Evolutionary conservation across 371 early-diverging fungal genomes (phyloP), one percentile per base, ranked within the genome.

Genomic region (Pancytospora philotis): DNA sequence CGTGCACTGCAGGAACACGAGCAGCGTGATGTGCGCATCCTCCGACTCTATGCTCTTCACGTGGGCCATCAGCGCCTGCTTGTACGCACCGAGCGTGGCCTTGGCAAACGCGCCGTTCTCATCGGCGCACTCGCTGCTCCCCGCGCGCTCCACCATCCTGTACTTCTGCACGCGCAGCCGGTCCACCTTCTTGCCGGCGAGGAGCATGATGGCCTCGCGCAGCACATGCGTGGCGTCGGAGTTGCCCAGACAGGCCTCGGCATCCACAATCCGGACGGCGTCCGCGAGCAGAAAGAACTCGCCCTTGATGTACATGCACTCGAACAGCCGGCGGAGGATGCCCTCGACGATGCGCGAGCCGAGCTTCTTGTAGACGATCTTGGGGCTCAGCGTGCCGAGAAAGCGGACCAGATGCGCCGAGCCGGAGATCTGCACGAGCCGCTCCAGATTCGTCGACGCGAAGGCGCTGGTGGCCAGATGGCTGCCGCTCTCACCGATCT

Each of bases 191-290:
- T 71, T 71, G 36, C 41, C 58, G 10, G 38, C 28, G 6, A 65
- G 32, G 8, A 71, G 38, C 51, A 37, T 39, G 34, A 72, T 49
- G n/a, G 36, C 28, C 51, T 68, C 66, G 35, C 73, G 52, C 3
- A 72, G 25, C 10, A 72, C 68, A 52, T 61, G 62, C 53, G 73
- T 72, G 8, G 50, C 67, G 64, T 72, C 68, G 13, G 56, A 52
- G 41, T 62, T 35, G 3, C 28, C 32, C 35, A 68, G 30, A 56
- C 28, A 19, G 30, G 38, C 39, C 36, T 52, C 37, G 61, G 45
- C 28, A 49, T 59, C 19, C 0, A 68, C 8, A 19, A 32, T 37
- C n/a, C 31, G 36, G 1, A 72, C 22, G 30, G 25, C 3, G 10
- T 39, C 31, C 30, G 55, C 27, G 3, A 67, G 1, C n/a, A 34